Conservation (phyloP, 306 rosid genomes). For the Dryas octopetala region DNA sequence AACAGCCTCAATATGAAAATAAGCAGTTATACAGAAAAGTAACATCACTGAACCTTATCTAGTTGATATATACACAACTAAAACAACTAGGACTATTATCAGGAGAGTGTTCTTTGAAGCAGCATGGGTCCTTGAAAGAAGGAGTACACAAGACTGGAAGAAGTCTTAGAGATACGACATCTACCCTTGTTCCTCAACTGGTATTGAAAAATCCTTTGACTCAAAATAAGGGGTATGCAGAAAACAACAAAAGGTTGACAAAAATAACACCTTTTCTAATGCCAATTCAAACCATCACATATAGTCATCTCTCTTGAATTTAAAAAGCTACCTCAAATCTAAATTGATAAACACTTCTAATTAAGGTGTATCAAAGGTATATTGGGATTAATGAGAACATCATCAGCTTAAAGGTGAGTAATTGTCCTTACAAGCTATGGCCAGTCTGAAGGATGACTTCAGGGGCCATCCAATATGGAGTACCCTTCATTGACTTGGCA, state of each 20-base stretch:
- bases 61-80: not conserved
- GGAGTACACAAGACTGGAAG: not conserved
- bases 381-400: not conserved
- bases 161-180: not conserved
- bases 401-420: conserved; percentile 9
- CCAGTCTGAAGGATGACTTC: conserved; percentile 97
- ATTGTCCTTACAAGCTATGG: conserved; percentile 77
- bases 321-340: not conserved
- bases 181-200: not conserved
- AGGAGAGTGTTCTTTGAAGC: not conserved
- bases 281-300: not conserved
- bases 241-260: not conserved
- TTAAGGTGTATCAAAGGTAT: conserved; percentile 3
- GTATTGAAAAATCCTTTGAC: not conserved
- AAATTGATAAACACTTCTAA: not conserved
- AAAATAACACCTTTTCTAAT: not conserved
- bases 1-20: not conserved
- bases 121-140: not conserved
- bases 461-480: conserved; percentile 99
- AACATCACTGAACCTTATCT: not conserved
- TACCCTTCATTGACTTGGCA: conserved; percentile 96
- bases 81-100: not conserved
- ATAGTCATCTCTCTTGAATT: not conserved
- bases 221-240: not conserved
- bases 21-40: not conserved